Conservation (phyloP, 805 yeast genomes). For the Candida fluviatilis region DNA sequence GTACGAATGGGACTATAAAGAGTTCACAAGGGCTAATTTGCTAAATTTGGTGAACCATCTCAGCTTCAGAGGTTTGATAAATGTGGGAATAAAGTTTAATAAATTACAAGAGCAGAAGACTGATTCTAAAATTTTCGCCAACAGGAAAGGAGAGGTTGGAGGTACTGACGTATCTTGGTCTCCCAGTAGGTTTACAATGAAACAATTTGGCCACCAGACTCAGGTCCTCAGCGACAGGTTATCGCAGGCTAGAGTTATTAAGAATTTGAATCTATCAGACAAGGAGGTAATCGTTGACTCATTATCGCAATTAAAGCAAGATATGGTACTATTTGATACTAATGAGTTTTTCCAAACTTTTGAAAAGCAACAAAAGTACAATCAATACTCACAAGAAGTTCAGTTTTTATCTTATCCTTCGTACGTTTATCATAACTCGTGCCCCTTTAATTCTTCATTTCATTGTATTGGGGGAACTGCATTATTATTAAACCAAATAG, state of each 20-base stretch:
- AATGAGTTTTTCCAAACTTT: conserved; percentile 10
- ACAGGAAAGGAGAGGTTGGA: not conserved
- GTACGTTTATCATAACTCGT: conserved; percentile 16
- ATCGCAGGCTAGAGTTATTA: not conserved
- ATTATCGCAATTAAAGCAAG: conserved; percentile 13
- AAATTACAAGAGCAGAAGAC: conserved; percentile 20
- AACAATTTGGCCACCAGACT: not conserved
- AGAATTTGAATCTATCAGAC: conserved; percentile 9
- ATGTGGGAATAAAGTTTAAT: conserved; percentile 29
- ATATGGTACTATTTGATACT: conserved; percentile 19
- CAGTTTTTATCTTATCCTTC: conserved; percentile 4
- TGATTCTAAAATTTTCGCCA: conserved; percentile 2
- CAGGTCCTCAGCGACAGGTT: not conserved
- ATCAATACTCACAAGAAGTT: conserved; percentile 3
- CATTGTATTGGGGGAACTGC: conserved; percentile 52
- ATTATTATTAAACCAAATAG: conserved; percentile 43
- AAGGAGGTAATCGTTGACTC: conserved; percentile 13
- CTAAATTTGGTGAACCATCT: conserved; percentile 40
- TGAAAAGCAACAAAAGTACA: conserved; percentile 5
- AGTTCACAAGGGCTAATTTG: conserved; percentile 28
- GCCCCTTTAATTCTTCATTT: conserved; percentile 27
- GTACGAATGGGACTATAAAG: conserved; percentile 44
- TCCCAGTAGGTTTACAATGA: not conserved
- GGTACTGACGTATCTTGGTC: not conserved
- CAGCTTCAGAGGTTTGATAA: conserved; percentile 31